phyloP scores from a whole-genome alignment of 2,329 filamentous ascomycete species.

The Knufia petricola region DNA sequence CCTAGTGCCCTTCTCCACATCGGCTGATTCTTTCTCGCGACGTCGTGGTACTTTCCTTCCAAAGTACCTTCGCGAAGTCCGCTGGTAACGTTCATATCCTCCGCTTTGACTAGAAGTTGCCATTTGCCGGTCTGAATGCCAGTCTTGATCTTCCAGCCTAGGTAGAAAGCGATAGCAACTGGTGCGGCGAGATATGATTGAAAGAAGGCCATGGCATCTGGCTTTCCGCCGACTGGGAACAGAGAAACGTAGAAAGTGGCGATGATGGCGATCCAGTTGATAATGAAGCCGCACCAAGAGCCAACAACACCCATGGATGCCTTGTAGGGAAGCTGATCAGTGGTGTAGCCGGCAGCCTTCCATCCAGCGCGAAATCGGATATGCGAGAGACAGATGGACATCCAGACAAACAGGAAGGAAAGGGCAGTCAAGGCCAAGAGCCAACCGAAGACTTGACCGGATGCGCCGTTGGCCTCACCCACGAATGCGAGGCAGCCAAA shows the following conservation, averaged over 20 bases:
- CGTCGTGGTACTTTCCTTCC: not conserved
- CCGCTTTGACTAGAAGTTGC: not conserved
- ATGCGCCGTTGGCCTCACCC: slow-evolving; percentile 43
- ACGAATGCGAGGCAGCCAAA: slow-evolving; percentile 71
- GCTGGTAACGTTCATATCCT: not conserved
- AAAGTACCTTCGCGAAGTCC: not conserved
- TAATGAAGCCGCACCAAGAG: slow-evolving; percentile 66
- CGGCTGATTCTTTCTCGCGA: not conserved
- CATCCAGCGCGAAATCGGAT: slow-evolving; percentile 82
- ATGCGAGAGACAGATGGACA: slow-evolving; percentile 43
- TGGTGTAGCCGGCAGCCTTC: slow-evolving; percentile 54
- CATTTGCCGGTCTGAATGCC: not conserved
- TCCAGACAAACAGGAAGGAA: slow-evolving; percentile 64
- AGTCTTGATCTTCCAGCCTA: slow-evolving; percentile 16
- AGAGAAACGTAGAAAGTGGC: slow-evolving; percentile 86
- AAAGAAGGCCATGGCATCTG: slow-evolving; percentile 20
- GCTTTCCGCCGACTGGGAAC: slow-evolving; percentile 53
- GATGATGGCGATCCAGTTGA: slow-evolving; percentile 67
- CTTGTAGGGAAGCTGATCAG: slow-evolving; percentile 69
- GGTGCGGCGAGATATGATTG: slow-evolving; percentile 22
- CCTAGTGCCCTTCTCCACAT: not conserved
- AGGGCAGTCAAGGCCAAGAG: slow-evolving; percentile 67
- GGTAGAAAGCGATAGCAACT: slow-evolving; percentile 19
- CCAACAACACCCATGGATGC: slow-evolving; percentile 70
- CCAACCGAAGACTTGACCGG: slow-evolving; percentile 60